Base-by-base conservation (phyloP, 2,329 filamentous ascomycete genomes). In the Exophiala mesophila region DNA sequence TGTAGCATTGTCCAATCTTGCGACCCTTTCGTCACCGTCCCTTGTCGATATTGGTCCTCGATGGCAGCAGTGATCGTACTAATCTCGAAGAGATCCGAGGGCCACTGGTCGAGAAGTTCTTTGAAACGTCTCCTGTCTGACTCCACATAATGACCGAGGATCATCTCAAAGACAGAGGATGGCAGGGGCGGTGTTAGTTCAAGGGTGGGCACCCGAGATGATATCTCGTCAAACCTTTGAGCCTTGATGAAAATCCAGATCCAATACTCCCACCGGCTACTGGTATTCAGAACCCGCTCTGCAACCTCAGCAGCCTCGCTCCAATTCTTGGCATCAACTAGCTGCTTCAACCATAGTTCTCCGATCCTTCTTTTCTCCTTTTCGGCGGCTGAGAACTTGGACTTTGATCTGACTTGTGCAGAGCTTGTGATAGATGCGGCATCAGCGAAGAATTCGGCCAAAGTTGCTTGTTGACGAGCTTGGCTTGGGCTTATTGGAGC, bases 211-310 rank as follows among this genome's bases (percentile, higher is more conserved):
- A 98, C 85, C 57, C 84, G 82, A 24, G 84, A 76, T 4, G 85
- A 84, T 47, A 98, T 95, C 55, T 95, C 89, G 60, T 96, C 87
- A 55, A 94, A 88, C 58, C 82, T 88, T 51, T 86, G 77, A 2
- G 85, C 84, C 29, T 88, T 83, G 5, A 88, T 87, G 65, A 98
- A 98, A 0, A 79, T 83, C 79, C 85, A 94, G 4, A 94, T 84
- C 88, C 90, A 97, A 57, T 94, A 87, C 66, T 97, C 89, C 92
- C 92, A 98, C 54, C 83, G 73, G 35, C 83, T 74, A 1, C 88
- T 80, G 1, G 83, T 87, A 31, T 80, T 80, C 1, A 98, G 71
- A 1, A 96, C 89, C 57, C 83, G 88, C 10, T 83, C 85, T 45
- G 88, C 90, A 3, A 94, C 73, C 56, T 83, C 74, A 1, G 88